Evolutionary conservation across 2,329 filamentous ascomycete species (phyloP), one percentile per base, ranked within the genome.

Genomic region (Nemania sp.): DNA sequence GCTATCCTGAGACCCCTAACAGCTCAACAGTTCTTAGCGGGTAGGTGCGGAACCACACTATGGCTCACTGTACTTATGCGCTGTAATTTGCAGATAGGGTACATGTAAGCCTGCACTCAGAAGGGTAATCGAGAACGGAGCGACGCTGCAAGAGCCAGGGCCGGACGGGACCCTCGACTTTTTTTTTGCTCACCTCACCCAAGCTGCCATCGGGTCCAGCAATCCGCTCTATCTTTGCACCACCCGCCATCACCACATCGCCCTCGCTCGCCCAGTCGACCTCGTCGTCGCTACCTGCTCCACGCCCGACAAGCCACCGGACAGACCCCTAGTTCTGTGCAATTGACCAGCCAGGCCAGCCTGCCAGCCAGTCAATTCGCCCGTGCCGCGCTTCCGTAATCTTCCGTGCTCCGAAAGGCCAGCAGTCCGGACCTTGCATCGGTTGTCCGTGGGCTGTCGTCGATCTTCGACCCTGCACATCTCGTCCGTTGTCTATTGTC

Each of bases 111-210:
- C n/a, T n/a, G n/a, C n/a, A n/a, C n/a, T n/a, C n/a, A n/a, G n/a
- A n/a, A n/a, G n/a, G n/a, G n/a, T n/a, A n/a, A n/a, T n/a, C n/a
- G n/a, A n/a, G n/a, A n/a, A n/a, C n/a, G n/a, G 28, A 9, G 28
- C 9, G 28, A 31, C 28, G 28, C 4, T 12, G 28, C 11, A 31
- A 11, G 26, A 36, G 12, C 24, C 30, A 19, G 48, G 42, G 56
- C 17, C 52, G 37, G 53, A 39, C 42, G 50, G 40, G 50, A 48
- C 49, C 48, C 44, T 56, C 40, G 49, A 46, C 49, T 17, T 59
- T 63, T 64, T 62, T 61, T 67, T 63, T 64, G 54, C 61, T 61
- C 59, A 58, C 59, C 57, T 64, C 57, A 60, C 54, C n/a, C 57
- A 52, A 57, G 62, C 48, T 57, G 62, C 57, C 58, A 55, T 61